These are phyloP conservation scores for Globisporangium paroecandrum DNA, from an alignment of 352 stramenopile genomes.

Conservation along the genomic window DNA sequence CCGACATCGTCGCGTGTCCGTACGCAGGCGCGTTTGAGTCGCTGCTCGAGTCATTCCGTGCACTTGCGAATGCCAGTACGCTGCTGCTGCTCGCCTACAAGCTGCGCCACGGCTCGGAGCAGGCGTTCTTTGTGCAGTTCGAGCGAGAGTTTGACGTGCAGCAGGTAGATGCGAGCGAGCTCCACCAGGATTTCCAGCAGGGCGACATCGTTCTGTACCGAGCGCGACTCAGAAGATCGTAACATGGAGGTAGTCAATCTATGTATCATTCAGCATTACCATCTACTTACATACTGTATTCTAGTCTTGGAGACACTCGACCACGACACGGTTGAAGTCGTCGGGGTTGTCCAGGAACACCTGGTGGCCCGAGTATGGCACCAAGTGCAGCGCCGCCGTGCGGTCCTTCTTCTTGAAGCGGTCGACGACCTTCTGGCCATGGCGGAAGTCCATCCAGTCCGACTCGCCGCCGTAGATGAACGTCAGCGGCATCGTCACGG, in stretches of 20 bases:
- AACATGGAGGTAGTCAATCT: not conserved
- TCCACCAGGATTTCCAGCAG: conserved; percentile 68
- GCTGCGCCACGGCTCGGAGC: conserved; percentile 58
- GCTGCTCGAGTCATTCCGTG: conserved; percentile 48
- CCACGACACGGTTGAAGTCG: conserved; percentile 62
- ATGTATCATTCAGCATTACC: not conserved
- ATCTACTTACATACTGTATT: not conserved
- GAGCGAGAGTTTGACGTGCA: conserved; percentile 45
- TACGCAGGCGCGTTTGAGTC: conserved; percentile 68
- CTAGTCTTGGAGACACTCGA: conserved; percentile 29
- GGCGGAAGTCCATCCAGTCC: conserved; percentile 86
- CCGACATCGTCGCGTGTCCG: conserved; percentile 81
- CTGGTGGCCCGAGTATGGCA: conserved; percentile 70
- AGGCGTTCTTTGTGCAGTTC: conserved; percentile 59
- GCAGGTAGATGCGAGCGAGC: conserved; percentile 32
- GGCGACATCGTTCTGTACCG: conserved; percentile 64
- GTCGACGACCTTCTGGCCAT: conserved; percentile 61
- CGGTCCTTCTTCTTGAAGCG: conserved; percentile 33
- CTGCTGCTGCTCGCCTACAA: conserved; percentile 78
- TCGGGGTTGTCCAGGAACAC: conserved; percentile 81
- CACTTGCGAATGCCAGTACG: conserved; percentile 38
- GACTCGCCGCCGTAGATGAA: conserved; percentile 80
- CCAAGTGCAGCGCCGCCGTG: conserved; percentile 47
- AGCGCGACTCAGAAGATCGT: conserved; percentile 27
- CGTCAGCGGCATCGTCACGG: conserved; percentile 72